phyloP scores from a whole-genome alignment of 192 early-diverging fungal genomes.

The Coemansia sp. region DNA sequence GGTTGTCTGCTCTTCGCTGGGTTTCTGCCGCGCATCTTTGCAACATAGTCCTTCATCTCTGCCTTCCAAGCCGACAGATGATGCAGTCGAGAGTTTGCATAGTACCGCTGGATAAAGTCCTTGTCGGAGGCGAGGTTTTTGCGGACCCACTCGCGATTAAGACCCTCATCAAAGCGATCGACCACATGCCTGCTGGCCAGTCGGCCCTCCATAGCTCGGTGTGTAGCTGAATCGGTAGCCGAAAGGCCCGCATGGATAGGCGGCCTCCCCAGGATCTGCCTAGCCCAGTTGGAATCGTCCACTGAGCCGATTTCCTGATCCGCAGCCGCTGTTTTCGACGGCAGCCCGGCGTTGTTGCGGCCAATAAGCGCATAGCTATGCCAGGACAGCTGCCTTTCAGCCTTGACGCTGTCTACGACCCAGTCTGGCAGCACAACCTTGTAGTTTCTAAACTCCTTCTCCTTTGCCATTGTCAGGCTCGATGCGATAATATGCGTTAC shows the following conservation, averaged over 20 bases:
- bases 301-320: not conserved
- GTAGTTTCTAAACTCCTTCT: conserved; percentile 63
- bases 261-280: not conserved
- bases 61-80: conserved; percentile 77
- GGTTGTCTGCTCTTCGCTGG: conserved; percentile 1
- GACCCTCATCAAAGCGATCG: conserved; percentile 35
- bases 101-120: conserved; percentile 64
- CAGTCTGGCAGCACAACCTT: conserved; percentile 70
- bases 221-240: not conserved
- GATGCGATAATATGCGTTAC: conserved; percentile 70
- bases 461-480: conserved; percentile 63
- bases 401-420: conserved; percentile 69
- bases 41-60: conserved; percentile 65
- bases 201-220: not conserved
- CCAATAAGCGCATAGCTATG: conserved; percentile 47
- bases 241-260: not conserved
- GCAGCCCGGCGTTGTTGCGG: not conserved
- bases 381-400: conserved; percentile 64
- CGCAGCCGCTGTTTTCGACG: not conserved
- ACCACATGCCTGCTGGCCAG: conserved; percentile 9
- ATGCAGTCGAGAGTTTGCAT: conserved; percentile 70
- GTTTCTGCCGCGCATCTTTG: conserved; percentile 13
- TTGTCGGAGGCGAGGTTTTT: conserved; percentile 38
- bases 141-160: conserved; percentile 44
- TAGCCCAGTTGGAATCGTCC: not conserved